These are phyloP conservation scores for Russula olivacea DNA, from an alignment of 768 basidiomycete genomes.

Conservation along the genomic window DNA sequence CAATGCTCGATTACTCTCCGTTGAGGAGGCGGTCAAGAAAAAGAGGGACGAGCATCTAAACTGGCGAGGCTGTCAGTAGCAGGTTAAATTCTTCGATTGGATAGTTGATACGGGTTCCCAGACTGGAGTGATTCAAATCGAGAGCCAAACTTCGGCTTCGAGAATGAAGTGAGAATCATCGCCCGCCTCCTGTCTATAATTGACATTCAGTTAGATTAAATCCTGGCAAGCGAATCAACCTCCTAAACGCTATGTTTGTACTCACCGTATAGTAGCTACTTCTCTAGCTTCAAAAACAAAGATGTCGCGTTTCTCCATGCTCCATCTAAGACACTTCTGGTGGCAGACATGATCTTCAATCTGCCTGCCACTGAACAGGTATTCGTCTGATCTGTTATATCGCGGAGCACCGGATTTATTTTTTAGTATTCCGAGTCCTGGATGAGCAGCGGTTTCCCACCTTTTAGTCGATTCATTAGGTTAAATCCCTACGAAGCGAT, in stretches of 20 bases:
- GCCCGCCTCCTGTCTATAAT: not conserved
- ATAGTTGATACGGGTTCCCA: conserved; percentile 12
- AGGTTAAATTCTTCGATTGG: not conserved
- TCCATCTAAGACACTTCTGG: conserved; percentile 62
- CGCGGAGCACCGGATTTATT: not conserved
- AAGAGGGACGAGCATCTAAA: conserved; percentile 43
- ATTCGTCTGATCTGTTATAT: not conserved
- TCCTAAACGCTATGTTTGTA: not conserved
- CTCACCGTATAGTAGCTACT: conserved; percentile 42
- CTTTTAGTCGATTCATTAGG: not conserved
- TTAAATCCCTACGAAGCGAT: conserved; percentile 1
- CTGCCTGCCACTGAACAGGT: conserved; percentile 75
- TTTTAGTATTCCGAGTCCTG: not conserved
- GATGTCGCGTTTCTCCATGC: conserved; percentile 81
- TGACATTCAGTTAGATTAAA: conserved; percentile 27
- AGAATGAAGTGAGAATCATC: conserved; percentile 47
- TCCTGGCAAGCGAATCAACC: conserved; percentile 27
- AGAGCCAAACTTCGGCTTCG: conserved; percentile 68
- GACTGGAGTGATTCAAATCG: conserved; percentile 34
- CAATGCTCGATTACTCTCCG: conserved; percentile 63
- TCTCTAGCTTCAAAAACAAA: conserved; percentile 65
- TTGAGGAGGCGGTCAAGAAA: conserved; percentile 50
- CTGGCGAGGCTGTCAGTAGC: conserved; percentile 58
- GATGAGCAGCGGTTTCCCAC: conserved; percentile 10
- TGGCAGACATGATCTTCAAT: conserved; percentile 83